These are phyloP conservation scores for Kodamaea lidongshanica DNA, from an alignment of 805 yeast species.

Conservation along the genomic window DNA sequence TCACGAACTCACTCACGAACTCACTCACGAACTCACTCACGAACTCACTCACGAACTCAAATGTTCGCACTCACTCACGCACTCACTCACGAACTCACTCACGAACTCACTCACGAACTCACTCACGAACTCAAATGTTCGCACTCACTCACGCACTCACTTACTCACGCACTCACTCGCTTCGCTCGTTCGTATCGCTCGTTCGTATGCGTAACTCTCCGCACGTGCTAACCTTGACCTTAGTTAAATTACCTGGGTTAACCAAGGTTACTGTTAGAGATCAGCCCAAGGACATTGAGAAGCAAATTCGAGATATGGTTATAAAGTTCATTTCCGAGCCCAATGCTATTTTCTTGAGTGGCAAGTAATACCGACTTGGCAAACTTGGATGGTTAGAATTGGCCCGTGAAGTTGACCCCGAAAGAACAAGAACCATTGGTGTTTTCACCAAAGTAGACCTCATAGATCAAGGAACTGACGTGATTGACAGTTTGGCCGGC, in stretches of 20 bases:
- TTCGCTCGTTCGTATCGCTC: too few species aligned
- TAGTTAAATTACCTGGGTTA: constrained; percentile 94
- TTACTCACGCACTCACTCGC: too few species aligned
- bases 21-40: too few species aligned
- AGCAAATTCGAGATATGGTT: constrained; percentile 85
- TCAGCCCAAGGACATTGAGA: constrained; percentile 95
- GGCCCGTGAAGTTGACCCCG: constrained; percentile 97
- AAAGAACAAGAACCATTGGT: constrained; percentile 92
- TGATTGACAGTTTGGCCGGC: constrained; percentile 91
- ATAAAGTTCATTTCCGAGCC: constrained; percentile 92
- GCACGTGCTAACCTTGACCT: constrained; percentile 83
- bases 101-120: too few species aligned
- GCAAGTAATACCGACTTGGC: constrained; percentile 96
- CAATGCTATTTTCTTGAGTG: constrained; percentile 88
- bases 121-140: too few species aligned
- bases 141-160: too few species aligned
- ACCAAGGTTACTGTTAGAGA: constrained; percentile 98
- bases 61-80: too few species aligned
- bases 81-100: too few species aligned
- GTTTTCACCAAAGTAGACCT: constrained; percentile 94
- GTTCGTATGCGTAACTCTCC: too few species aligned
- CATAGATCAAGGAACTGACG: constrained; percentile 98
- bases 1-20: too few species aligned
- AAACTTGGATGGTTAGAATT: constrained; percentile 92
- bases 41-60: too few species aligned